Evolutionary conservation across 140 eudicot genomes (phyloP).

Genomic region (Eryngium alpinum): DNA sequence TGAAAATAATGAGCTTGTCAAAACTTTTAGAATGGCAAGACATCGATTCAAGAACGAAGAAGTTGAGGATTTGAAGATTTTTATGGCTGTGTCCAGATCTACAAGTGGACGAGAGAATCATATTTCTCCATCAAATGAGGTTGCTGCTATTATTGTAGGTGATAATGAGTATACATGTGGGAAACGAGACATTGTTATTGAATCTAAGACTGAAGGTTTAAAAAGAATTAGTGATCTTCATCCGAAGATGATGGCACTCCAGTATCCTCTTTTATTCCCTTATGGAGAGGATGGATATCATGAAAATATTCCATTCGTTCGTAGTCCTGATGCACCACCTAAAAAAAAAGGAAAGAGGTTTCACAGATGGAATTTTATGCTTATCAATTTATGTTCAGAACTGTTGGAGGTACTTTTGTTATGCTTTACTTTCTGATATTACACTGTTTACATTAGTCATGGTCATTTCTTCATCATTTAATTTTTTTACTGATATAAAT

Average conservation of each 20-base stretch:
- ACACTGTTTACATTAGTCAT: too few relatives aligned
- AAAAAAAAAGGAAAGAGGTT: too few relatives aligned
- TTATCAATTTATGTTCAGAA: not conserved
- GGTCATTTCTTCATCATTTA: too few relatives aligned
- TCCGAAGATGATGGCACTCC: not conserved
- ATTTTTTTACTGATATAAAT: too few relatives aligned
- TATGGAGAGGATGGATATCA: not conserved
- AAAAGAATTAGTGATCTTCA: not conserved
- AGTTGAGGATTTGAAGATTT: not conserved
- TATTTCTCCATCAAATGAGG: too few relatives aligned
- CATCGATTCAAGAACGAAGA: not conserved
- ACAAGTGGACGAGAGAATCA: not conserved
- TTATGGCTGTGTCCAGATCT: not conserved
- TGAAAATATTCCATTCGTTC: too few relatives aligned
- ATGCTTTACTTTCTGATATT: too few relatives aligned
- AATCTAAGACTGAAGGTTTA: not conserved
- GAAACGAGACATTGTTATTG: not conserved
- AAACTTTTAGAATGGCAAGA: not conserved
- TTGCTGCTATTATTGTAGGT: not conserved
- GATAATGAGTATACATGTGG: not conserved
- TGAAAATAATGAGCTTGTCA: not conserved
- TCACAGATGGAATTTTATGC: not conserved
- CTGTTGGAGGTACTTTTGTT: not conserved
- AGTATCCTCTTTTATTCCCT: not conserved
- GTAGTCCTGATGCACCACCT: not conserved